Base-by-base conservation (phyloP, 2,329 filamentous ascomycete species). In the Arthrobotrys musiformis region DNA sequence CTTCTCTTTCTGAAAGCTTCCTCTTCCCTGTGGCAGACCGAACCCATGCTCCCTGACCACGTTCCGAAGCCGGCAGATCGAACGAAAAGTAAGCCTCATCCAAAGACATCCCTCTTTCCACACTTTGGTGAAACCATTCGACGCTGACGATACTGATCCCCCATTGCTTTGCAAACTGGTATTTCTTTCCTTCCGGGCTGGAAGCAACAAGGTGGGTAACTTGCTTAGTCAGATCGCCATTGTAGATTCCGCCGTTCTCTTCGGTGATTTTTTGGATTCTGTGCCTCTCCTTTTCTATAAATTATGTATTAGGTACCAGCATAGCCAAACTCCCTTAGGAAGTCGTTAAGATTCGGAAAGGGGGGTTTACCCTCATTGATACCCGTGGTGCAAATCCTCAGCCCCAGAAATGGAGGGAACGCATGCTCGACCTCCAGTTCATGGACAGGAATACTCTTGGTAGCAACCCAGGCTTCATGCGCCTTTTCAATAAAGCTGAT, bases 121-220 rank as follows among this genome's bases (percentile, higher is more conserved):
- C 84, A 81, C 92, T 94, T 81, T 97, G 92, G 61, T 90, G 85
- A 40, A 98, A 88, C 95, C 95, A 99, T 82, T 93, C 90, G 35
- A 92, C 83, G 0, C 91, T 90, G 24, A 99, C 93, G 24, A 93
- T 89, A 63, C 89, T 89, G 79, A 97, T 89, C 52, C 88, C 87
- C 94, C 95, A 99, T 80, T 87, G 87, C 79, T 89, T 90, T n/a
- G 94, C 95, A 69, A 93, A 93, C 68, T 89, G 89, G 83, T 97
- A 99, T 83, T 99, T 99, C 77, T 93, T 92, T 22, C 95, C 94
- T 79, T 92, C 89, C 7, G 94, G 90, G 61, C 88, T 88, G 78
- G 88, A 88, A 33, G 93, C 93, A 79, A 99, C 91, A 15, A 99
- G 87, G 83, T 99, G 95, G 1, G 93, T 97, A 79, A 96, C 92